These are phyloP conservation scores for Phaeosphaeria sp. DNA, from an alignment of 2,329 filamentous ascomycete species.

Conservation along the genomic window DNA sequence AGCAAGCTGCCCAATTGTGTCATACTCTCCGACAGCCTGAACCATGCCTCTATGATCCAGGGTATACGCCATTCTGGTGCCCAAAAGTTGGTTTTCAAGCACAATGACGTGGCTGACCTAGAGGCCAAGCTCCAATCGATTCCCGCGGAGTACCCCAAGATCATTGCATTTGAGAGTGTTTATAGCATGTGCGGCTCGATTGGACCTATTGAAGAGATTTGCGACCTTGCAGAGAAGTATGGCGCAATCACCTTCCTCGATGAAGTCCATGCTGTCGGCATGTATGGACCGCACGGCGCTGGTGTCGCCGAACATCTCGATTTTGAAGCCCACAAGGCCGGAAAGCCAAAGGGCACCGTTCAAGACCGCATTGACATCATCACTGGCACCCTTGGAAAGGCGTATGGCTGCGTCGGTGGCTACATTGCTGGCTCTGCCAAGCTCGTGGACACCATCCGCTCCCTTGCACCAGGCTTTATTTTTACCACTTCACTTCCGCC, in stretches of 20 bases:
- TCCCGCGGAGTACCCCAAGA: constrained; percentile 86
- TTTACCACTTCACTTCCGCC: constrained; percentile 97
- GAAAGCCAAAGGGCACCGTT: constrained; percentile 78
- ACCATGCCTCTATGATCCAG: constrained; percentile 99
- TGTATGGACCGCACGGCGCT: constrained; percentile 96
- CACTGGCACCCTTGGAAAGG: constrained; percentile 95
- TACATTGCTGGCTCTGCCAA: constrained; percentile 92
- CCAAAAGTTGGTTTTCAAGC: constrained; percentile 98
- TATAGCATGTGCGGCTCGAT: constrained; percentile 99
- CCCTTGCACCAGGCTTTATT: constrained; percentile 95
- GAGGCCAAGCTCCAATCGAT: constrained; percentile 91
- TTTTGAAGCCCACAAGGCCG: constrained; percentile 82
- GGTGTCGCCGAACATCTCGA: constrained; percentile 98
- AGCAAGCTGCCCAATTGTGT: constrained; percentile 97
- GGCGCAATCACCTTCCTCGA: constrained; percentile 97
- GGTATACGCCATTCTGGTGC: constrained; percentile 97
- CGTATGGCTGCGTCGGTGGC: constrained; percentile 95
- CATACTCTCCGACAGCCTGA: constrained; percentile 95
- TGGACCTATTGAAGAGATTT: constrained; percentile 94
- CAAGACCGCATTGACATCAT: constrained; percentile 99
- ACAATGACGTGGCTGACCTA: constrained; percentile 93
- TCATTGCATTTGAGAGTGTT: constrained; percentile 98
- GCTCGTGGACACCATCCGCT: constrained; percentile 91
- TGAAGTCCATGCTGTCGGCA: constrained; percentile 98
- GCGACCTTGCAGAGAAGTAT: constrained; percentile 96